Conservation (phyloP, 495 filamentous ascomycete species). For the Neurospora intermedia region DNA sequence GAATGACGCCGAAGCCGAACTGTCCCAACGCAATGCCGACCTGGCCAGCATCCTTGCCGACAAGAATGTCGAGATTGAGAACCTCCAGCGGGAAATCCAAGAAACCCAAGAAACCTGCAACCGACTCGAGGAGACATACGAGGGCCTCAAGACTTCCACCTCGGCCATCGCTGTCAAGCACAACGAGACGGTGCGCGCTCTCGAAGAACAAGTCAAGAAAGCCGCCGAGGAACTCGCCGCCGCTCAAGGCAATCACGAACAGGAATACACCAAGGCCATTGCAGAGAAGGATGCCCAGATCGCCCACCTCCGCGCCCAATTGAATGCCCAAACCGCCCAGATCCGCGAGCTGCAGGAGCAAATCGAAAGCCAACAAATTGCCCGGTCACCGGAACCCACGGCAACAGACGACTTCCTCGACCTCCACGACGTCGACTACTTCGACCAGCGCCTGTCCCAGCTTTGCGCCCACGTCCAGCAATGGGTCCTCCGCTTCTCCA, state of each 20-base stretch:
- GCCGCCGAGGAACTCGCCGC: constrained; percentile 51
- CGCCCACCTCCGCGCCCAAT: constrained; percentile 59
- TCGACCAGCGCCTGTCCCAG: constrained; percentile 85
- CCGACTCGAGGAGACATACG: constrained; percentile 61
- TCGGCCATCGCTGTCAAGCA: constrained; percentile 63
- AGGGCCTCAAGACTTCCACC: constrained; percentile 66
- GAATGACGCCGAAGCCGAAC: constrained; percentile 47
- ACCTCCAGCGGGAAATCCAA: constrained; percentile 63
- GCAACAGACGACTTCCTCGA: constrained; percentile 62
- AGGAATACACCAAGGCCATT: constrained; percentile 47
- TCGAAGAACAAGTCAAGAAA: constrained; percentile 50
- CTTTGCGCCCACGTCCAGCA: constrained; percentile 89
- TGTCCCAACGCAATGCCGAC: constrained; percentile 27
- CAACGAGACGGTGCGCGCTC: constrained; percentile 46
- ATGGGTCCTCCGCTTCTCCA: constrained; percentile 94
- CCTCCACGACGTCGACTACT: constrained; percentile 83
- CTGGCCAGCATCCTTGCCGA: constrained; percentile 40
- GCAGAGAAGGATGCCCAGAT: constrained; percentile 77
- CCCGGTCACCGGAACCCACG: constrained; percentile 1
- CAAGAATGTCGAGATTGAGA: constrained; percentile 69
- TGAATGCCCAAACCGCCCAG: constrained; percentile 66
- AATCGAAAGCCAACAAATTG: constrained; percentile 38
- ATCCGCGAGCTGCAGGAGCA: constrained; percentile 75
- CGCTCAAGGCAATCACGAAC: constrained; percentile 45
- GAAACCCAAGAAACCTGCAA: constrained; percentile 74